Conservation (phyloP, 2,329 filamentous ascomycete species). For the Hymenoscyphus occultus region DNA sequence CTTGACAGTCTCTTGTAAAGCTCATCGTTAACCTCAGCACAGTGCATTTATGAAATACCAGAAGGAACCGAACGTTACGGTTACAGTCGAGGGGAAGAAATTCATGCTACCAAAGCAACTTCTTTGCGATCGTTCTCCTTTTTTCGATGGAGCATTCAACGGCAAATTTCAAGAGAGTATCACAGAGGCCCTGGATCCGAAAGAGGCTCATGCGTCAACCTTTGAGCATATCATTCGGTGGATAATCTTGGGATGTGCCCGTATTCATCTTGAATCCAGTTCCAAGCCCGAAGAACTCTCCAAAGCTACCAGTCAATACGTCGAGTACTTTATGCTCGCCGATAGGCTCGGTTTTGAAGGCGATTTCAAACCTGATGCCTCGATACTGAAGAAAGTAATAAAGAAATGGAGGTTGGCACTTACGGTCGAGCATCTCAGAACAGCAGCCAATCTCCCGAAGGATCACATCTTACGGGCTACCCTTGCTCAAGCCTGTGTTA, state of each 20-base stretch:
- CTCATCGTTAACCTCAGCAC: neutral
- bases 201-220: constrained; percentile 7
- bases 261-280: too few relatives aligned
- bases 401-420: too few relatives aligned
- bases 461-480: neutral
- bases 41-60: constrained; percentile 12
- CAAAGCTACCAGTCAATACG: too few relatives aligned
- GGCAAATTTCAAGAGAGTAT: constrained; percentile 17
- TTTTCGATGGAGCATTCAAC: constrained; percentile 22
- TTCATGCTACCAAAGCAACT: constrained; percentile 18
- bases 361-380: too few relatives aligned
- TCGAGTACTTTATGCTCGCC: too few relatives aligned
- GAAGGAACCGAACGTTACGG: constrained; percentile 7
- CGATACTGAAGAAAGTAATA: too few relatives aligned
- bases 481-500: neutral
- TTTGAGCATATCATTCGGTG: constrained; percentile 22
- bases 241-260: constrained; percentile 11
- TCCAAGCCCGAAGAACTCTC: too few relatives aligned
- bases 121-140: constrained; percentile 18
- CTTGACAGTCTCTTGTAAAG: too few relatives aligned
- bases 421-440: neutral
- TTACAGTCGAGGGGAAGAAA: constrained; percentile 8
- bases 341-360: too few relatives aligned
- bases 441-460: neutral
- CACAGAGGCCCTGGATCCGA: constrained; percentile 9